Percentiles rank a stretch among this genome's conserved stretches.
phyloP scores from a whole-genome alignment of 768 basidiomycete genomes.

The Hygrophorus russula region DNA sequence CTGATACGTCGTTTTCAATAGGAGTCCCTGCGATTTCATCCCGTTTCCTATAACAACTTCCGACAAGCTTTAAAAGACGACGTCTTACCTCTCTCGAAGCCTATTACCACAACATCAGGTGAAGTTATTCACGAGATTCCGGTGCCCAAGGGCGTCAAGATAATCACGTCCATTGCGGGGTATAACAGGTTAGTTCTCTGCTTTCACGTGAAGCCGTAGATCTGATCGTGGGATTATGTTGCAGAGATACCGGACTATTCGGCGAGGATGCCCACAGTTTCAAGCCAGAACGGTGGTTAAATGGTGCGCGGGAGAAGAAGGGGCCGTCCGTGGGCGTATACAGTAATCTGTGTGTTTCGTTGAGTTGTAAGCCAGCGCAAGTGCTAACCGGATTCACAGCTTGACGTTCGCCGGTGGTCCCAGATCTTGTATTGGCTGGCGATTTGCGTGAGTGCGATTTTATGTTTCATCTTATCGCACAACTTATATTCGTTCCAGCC shows the following conservation, averaged over 20 bases:
- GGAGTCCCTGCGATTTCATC: slow-evolving; percentile 23
- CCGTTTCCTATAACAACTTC: slow-evolving; percentile 12
- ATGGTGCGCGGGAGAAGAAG: slow-evolving; percentile 13
- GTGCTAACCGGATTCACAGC: slow-evolving; percentile 4
- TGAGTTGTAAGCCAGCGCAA: no score
- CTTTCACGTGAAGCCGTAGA: background rate
- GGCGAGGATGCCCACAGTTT: slow-evolving; percentile 29
- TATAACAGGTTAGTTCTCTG: slow-evolving; percentile 3
- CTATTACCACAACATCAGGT: slow-evolving; percentile 27
- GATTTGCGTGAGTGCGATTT: slow-evolving; percentile 15
- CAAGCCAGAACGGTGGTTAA: slow-evolving; percentile 30
- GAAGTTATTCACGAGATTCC: slow-evolving; percentile 21
- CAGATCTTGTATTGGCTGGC: slow-evolving; percentile 18
- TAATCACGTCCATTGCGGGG: slow-evolving; percentile 24
- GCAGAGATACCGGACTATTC: slow-evolving; percentile 24
- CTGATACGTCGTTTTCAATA: slow-evolving; percentile 4
- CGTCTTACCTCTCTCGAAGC: slow-evolving; percentile 31
- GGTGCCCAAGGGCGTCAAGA: slow-evolving; percentile 28
- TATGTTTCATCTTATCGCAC: background rate
- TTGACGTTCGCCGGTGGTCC: slow-evolving; percentile 16
- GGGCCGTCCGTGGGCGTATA: slow-evolving; percentile 20
- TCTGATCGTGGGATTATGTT: background rate
- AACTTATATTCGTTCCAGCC: slow-evolving; percentile 10
- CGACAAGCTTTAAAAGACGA: slow-evolving; percentile 3
- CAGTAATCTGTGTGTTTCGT: slow-evolving; percentile 20